Evolutionary conservation across 2,329 filamentous ascomycete species (phyloP), one percentile per base, ranked within the genome.

Genomic region (Stylonectria norvegica): DNA sequence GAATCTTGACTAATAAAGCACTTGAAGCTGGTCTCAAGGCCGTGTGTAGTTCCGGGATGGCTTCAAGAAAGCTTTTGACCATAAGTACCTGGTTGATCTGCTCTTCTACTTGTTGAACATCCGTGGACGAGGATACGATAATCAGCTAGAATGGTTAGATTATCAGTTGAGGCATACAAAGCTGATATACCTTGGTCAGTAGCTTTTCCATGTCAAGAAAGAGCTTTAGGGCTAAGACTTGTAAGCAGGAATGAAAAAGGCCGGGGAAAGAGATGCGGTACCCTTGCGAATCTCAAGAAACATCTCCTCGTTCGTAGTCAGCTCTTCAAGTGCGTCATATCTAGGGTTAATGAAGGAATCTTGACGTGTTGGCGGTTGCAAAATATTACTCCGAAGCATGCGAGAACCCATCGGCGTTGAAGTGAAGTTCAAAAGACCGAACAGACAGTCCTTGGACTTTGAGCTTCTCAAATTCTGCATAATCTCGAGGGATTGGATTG

Each of bases 391-490:
- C 40, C 89, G 78, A 18, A 98, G 75, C 48, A 95, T 75, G 35
- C 93, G 79, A 5, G 81, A 75, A 3, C 93, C 93, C 89, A 97
- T 97, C 0, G 87, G 85, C 0, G 93, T 97, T 15, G 79, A 60
- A 0, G 90, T 95, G 49, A 89, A 76, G 54, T 97, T 94, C 32
- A 98, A 67, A 0, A 97, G 64, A 0, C 90, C 90, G 48, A 90
- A 91, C 0, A 98, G 69, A 49, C 85, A 91, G 27, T 91, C 80
- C 48, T 82, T 87, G 0, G 89, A 95, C 50, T 85, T 89, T 1
- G 81, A 58, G 51, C 85, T 82, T 10, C 86, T 82, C 0, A 90
- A 59, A 50, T 96, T 98, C 55, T 95, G 89, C 18, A 97, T 85
- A 5, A 98, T 74, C 61, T 98, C 93, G 3, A 98, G 71, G 0